phyloP scores from a whole-genome alignment of 2,329 filamentous ascomycete species.

The Arthrobotrys musiformis region DNA sequence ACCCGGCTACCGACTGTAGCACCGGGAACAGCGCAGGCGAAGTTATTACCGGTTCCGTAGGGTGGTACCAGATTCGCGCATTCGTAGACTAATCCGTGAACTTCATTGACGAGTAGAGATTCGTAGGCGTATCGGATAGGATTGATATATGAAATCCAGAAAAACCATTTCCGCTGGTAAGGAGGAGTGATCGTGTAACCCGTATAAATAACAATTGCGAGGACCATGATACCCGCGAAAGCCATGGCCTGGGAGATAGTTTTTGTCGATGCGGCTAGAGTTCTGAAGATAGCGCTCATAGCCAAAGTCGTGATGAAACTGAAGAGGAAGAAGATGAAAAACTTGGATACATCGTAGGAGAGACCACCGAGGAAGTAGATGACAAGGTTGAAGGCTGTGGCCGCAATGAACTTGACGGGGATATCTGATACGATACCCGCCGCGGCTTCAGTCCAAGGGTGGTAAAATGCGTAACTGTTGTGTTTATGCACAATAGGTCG shows the following conservation, averaged over 20 bases:
- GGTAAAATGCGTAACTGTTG: constrained; percentile 65
- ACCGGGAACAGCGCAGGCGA: constrained; percentile 69
- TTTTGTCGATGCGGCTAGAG: constrained; percentile 76
- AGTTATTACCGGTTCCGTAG: constrained; percentile 58
- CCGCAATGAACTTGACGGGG: constrained; percentile 69
- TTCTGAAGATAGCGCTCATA: constrained; percentile 73
- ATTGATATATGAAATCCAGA: constrained; percentile 66
- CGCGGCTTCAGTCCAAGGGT: constrained; percentile 68
- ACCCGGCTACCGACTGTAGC: constrained; percentile 67
- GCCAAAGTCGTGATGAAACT: constrained; percentile 72
- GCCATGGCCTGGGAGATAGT: constrained; percentile 73
- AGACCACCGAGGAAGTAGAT: constrained; percentile 71
- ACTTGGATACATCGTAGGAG: constrained; percentile 64
- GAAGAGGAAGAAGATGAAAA: constrained; percentile 74
- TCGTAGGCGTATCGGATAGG: constrained; percentile 75
- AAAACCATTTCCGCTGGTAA: constrained; percentile 35
- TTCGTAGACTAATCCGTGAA: constrained; percentile 68
- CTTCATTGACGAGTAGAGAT: constrained; percentile 72
- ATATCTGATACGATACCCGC: constrained; percentile 69
- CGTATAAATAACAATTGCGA: constrained; percentile 72
- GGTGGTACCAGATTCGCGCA: constrained; percentile 71
- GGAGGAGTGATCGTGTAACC: constrained; percentile 64
- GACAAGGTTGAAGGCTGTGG: constrained; percentile 68
- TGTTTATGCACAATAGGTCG: constrained; percentile 67
- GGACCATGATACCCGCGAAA: constrained; percentile 71